Conservation (phyloP, 2,329 filamentous ascomycete genomes). For the Xylariomycetidae sp. region DNA sequence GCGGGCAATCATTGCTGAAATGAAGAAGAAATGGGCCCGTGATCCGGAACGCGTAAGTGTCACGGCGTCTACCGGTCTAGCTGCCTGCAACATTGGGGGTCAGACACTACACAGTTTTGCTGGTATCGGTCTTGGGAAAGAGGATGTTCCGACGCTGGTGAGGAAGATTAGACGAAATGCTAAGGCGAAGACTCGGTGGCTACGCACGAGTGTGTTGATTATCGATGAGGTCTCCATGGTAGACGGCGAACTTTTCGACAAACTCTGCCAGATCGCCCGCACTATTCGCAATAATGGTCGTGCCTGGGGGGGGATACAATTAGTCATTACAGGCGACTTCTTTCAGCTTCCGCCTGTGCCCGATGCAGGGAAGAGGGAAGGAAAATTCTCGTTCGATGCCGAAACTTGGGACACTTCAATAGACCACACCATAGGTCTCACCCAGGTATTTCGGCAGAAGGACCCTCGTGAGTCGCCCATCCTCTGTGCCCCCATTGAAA, state of each 20-base stretch:
- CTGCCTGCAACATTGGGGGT: slow-evolving; percentile 94
- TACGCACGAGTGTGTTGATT: slow-evolving; percentile 79
- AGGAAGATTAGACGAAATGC: slow-evolving; percentile 87
- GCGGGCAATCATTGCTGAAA: slow-evolving; percentile 77
- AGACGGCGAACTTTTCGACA: slow-evolving; percentile 94
- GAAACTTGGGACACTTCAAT: slow-evolving; percentile 89
- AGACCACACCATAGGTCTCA: slow-evolving; percentile 90
- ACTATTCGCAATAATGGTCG: slow-evolving; percentile 83
- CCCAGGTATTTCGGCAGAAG: slow-evolving; percentile 93
- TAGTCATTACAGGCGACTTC: slow-evolving; percentile 95
- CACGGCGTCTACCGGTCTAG: slow-evolving; percentile 91
- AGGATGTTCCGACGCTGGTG: slow-evolving; percentile 71
- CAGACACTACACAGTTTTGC: slow-evolving; percentile 95
- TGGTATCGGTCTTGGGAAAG: slow-evolving; percentile 92
- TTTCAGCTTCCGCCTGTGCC: slow-evolving; percentile 96
- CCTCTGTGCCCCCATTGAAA: slow-evolving; percentile 14
- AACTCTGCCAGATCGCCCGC: slow-evolving; percentile 83
- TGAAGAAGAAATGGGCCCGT: slow-evolving; percentile 70
- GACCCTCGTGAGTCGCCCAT: slow-evolving; percentile 55
- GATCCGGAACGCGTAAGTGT: slow-evolving; percentile 86
- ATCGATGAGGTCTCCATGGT: slow-evolving; percentile 99
- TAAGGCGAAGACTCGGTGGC: slow-evolving; percentile 86
- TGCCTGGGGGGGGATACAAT: slow-evolving; percentile 92
- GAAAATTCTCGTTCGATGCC: slow-evolving; percentile 91
- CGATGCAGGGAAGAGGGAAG: slow-evolving; percentile 59